phyloP scores from a whole-genome alignment of 2,329 filamentous ascomycete species.

The Leptographium flavum region DNA sequence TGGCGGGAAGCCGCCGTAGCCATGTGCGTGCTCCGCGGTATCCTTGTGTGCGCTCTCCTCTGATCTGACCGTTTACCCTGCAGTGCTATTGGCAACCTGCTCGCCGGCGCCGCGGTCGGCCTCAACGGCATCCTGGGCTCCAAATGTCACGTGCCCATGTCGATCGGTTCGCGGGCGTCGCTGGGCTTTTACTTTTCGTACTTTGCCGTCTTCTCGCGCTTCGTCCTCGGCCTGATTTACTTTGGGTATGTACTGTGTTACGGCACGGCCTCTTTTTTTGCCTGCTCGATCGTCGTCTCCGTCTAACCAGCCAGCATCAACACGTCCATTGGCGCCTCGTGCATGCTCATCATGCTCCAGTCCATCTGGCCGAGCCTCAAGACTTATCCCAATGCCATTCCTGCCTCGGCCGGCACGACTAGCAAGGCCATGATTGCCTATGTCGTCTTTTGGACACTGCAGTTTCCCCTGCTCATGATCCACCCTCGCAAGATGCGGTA shows the following conservation, averaged over 20 bases:
- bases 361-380: constrained; percentile 27
- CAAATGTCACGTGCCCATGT: constrained; percentile 23
- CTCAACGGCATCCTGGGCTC: constrained; percentile 22
- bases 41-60: background rate
- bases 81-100: constrained; percentile 9
- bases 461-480: constrained; percentile 16
- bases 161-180: constrained; percentile 21
- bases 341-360: constrained; percentile 17
- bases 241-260: constrained; percentile 14
- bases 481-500: constrained; percentile 13
- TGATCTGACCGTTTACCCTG: background rate
- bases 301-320: constrained; percentile 12
- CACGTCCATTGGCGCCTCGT: constrained; percentile 6
- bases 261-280: too few species aligned
- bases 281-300: too few species aligned
- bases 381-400: constrained; percentile 25
- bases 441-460: constrained; percentile 13
- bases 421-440: constrained; percentile 11
- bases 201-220: constrained; percentile 18
- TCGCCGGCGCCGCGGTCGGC: constrained; percentile 22
- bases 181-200: constrained; percentile 22
- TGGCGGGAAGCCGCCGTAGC: constrained; percentile 13
- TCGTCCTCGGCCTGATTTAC: constrained; percentile 21
- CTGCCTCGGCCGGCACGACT: constrained; percentile 19
- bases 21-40: constrained; percentile 10